Evolutionary conservation across 495 filamentous ascomycete genomes (phyloP).

Genomic region (Ascodesmis nigricans): DNA sequence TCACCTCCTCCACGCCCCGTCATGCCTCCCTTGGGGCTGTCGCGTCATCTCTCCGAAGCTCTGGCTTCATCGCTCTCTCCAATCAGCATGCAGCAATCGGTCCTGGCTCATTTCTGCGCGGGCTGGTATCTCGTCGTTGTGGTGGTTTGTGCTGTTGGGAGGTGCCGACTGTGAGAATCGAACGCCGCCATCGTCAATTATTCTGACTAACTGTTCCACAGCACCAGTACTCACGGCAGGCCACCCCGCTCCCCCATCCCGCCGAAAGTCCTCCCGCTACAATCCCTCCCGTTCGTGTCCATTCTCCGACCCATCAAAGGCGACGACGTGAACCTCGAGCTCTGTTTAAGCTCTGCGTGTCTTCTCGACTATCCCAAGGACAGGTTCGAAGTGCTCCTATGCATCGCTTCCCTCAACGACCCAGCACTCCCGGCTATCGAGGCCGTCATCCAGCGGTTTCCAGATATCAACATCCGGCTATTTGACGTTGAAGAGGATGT

Average conservation of each 20-base stretch:
- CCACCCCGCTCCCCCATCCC: conserved; percentile 11
- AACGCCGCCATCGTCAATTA: too few relatives aligned
- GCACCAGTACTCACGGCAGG: conserved; percentile 8
- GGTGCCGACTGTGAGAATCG: too few relatives aligned
- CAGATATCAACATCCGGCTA: conserved; percentile 47
- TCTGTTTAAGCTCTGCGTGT: conserved; percentile 82
- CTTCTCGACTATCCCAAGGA: conserved; percentile 54
- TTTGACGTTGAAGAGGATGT: conserved; percentile 82
- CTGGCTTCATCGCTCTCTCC: too few relatives aligned
- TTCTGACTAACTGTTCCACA: too few relatives aligned
- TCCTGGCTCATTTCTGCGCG: too few relatives aligned
- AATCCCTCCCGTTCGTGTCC: conserved; percentile 73
- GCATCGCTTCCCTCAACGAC: conserved; percentile 54
- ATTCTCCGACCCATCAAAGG: conserved; percentile 87
- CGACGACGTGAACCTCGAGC: conserved; percentile 71
- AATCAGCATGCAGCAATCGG: too few relatives aligned
- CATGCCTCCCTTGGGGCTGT: too few relatives aligned
- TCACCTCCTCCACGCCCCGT: too few relatives aligned
- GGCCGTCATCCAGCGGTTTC: conserved; percentile 47
- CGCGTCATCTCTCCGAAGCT: too few relatives aligned
- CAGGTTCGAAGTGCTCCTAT: conserved; percentile 65
- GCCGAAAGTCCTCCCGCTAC: too few relatives aligned
- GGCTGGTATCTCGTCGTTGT: too few relatives aligned
- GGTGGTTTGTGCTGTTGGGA: too few relatives aligned
- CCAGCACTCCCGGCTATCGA: conserved; percentile 56